Evolutionary conservation across 495 filamentous ascomycete genomes (phyloP).

Genomic region (Aspergillus cavernicola): DNA sequence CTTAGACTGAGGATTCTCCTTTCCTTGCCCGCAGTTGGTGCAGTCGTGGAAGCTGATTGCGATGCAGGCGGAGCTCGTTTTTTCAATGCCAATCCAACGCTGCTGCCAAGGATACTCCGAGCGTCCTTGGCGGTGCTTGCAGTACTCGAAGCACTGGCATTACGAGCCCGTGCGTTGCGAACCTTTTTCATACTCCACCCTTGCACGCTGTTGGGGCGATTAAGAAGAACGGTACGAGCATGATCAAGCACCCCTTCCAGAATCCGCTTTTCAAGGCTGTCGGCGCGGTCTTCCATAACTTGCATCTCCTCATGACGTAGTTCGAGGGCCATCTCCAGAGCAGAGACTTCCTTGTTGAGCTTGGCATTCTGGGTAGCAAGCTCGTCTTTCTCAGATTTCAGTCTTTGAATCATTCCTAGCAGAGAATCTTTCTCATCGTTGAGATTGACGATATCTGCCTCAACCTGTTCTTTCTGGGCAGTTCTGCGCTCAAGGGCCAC

Average conservation of each 20-base stretch:
- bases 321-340: slow-evolving; percentile 80
- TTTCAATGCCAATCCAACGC: slow-evolving; percentile 52
- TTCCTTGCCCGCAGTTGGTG: slow-evolving; percentile 46
- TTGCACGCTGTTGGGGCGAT: slow-evolving; percentile 41
- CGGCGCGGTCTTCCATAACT: slow-evolving; percentile 81
- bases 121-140: slow-evolving; percentile 39
- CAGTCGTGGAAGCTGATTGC: slow-evolving; percentile 45
- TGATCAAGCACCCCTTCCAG: slow-evolving; percentile 94
- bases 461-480: slow-evolving; percentile 76
- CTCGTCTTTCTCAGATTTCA: slow-evolving; percentile 67
- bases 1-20: slow-evolving; percentile 85
- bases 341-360: slow-evolving; percentile 77
- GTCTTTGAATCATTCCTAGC: slow-evolving; percentile 50
- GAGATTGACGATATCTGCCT: slow-evolving; percentile 62
- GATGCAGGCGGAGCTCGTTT: slow-evolving; percentile 39
- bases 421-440: slow-evolving; percentile 64
- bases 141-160: slow-evolving; percentile 37
- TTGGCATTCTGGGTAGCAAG: slow-evolving; percentile 68
- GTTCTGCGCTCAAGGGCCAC: slow-evolving; percentile 73
- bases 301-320: slow-evolving; percentile 88
- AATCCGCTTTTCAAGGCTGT: slow-evolving; percentile 84
- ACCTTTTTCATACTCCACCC: slow-evolving; percentile 74
- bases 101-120: slow-evolving; percentile 44
- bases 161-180: slow-evolving; percentile 46
- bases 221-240: slow-evolving; percentile 77